phyloP scores from a whole-genome alignment of 2,329 filamentous ascomycete species.

The Bipolaris sorokiniana region DNA sequence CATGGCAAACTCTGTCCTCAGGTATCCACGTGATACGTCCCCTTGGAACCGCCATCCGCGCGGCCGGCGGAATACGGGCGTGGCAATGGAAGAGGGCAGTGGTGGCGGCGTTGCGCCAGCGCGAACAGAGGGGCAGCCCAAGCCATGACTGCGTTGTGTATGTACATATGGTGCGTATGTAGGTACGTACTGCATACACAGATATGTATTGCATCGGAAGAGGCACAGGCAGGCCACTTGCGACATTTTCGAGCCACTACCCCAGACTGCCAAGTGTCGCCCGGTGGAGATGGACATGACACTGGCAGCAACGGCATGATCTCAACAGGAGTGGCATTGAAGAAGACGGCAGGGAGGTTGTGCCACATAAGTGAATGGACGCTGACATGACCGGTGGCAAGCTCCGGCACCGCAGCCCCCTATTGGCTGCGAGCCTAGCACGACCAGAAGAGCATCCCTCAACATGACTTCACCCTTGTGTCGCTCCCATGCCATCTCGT shows the following conservation, averaged over 20 bases:
- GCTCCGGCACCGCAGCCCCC: slow-evolving; percentile 8
- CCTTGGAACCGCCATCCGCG: neutral
- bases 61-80: neutral
- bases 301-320: neutral
- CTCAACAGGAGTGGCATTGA: neutral
- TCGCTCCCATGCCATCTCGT: slow-evolving; percentile 19
- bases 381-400: slow-evolving; percentile 18
- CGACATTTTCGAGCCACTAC: neutral
- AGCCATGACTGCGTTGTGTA: too few relatives aligned
- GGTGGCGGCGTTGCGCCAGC: too few relatives aligned
- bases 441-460: slow-evolving; percentile 11
- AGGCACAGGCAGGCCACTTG: too few relatives aligned
- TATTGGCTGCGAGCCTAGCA: slow-evolving; percentile 12
- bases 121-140: too few relatives aligned
- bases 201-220: too few relatives aligned
- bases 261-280: neutral
- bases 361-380: slow-evolving; percentile 2
- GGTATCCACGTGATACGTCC: neutral
- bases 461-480: slow-evolving; percentile 14
- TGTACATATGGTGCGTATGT: too few relatives aligned
- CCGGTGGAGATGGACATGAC: neutral
- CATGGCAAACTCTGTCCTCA: neutral
- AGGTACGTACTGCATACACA: too few relatives aligned
- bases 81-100: too few relatives aligned
- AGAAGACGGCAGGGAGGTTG: neutral